These are phyloP conservation scores for Styphnolobium japonicum DNA, from an alignment of 306 rosid genomes.

Conservation along the genomic window DNA sequence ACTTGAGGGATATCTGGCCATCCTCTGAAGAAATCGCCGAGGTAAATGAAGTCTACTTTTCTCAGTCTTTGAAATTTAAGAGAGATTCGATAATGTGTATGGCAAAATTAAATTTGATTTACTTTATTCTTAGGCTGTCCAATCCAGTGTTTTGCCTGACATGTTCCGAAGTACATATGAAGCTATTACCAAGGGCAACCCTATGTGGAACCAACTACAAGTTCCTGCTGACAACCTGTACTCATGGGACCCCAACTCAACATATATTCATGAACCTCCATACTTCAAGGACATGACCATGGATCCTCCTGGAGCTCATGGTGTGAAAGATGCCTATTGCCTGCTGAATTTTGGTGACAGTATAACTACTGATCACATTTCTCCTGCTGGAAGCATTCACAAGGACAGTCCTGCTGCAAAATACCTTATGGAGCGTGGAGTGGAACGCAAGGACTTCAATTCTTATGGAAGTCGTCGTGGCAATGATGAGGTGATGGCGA, in stretches of 20 bases:
- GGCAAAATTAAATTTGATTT: constrained; percentile 27
- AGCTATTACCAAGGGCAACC: constrained; percentile 85
- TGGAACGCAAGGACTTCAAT: constrained; percentile 89
- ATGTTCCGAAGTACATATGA: constrained; percentile 94
- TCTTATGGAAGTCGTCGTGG: constrained; percentile 99
- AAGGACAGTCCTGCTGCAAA: constrained; percentile 98
- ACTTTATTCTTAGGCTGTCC: constrained; percentile 65
- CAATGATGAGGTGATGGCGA: constrained; percentile 97
- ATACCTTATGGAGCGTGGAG: constrained; percentile 78
- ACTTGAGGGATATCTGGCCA: constrained; percentile 87
- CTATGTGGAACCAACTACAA: constrained; percentile 87
- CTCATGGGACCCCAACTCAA: constrained; percentile 93
- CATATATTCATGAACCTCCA: constrained; percentile 98
- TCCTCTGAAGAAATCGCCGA: constrained; percentile 78
- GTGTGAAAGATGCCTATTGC: constrained; percentile 97
- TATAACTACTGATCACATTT: constrained; percentile 97
- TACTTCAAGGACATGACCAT: constrained; percentile 92
- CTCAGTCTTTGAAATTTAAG: neutral
- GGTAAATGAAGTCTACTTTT: constrained; percentile 42
- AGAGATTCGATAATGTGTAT: neutral
- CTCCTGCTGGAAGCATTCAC: constrained; percentile 96
- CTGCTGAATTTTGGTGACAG: constrained; percentile 95
- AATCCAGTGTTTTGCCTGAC: constrained; percentile 88
- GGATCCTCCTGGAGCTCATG: constrained; percentile 96
- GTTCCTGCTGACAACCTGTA: constrained; percentile 76